A percentile compares a stretch with the other conserved stretches of the same genome.
phyloP scores from a whole-genome alignment of 1,284 basidiomycete genomes.

The Puccinia horiana region DNA sequence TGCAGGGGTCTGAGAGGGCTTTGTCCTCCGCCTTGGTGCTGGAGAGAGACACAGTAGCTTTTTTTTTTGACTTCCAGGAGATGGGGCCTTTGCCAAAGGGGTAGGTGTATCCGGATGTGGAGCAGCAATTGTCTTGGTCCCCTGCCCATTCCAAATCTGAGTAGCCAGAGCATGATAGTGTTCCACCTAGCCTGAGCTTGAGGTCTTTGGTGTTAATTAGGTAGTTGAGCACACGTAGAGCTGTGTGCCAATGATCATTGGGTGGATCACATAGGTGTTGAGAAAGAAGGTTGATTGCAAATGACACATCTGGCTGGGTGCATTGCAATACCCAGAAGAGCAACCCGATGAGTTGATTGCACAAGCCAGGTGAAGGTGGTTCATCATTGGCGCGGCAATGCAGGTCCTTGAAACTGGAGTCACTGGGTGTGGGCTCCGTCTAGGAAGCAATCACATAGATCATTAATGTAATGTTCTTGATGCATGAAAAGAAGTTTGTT shows the following conservation, averaged over 20 bases:
- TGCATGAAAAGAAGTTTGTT: not conserved
- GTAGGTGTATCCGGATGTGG: constrained; percentile 2
- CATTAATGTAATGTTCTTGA: constrained; percentile 2
- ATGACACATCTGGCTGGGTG: not conserved
- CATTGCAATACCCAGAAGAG: constrained; percentile 10
- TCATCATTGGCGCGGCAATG: not conserved
- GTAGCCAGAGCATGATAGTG: not conserved
- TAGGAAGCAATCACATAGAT: not conserved
- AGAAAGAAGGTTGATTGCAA: constrained; percentile 7
- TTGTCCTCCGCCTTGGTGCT: no score
- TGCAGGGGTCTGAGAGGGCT: no score
- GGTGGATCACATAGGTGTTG: constrained; percentile 7
- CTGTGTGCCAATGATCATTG: not conserved
- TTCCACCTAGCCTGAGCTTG: not conserved
- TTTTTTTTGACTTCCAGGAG: not conserved
- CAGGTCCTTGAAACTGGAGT: not conserved
- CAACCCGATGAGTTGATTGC: not conserved
- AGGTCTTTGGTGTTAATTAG: not conserved
- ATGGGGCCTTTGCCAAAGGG: not conserved
- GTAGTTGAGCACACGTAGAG: not conserved
- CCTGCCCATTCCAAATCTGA: constrained; percentile 14
- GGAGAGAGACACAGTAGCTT: no score
- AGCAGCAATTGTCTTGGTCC: not conserved
- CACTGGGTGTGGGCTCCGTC: not conserved
- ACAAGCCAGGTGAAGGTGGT: not conserved